phyloP scores from a whole-genome alignment of 768 basidiomycete species.

The Xerocomellus amylosporus region DNA sequence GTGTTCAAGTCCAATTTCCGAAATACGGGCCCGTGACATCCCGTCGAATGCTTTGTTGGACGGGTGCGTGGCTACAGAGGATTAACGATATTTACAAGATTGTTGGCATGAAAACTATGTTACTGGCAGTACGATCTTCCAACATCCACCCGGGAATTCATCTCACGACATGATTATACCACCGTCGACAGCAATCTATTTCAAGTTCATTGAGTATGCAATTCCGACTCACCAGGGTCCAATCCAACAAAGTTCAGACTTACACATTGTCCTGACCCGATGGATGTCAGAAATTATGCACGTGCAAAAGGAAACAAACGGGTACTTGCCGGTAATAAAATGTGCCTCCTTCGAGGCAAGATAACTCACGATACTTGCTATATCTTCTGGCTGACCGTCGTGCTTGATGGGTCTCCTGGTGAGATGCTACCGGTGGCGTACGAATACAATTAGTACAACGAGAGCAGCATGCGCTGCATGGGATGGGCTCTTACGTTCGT shows the following conservation, averaged over 20 bases:
- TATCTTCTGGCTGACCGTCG: constrained; percentile 31
- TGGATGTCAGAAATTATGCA: neutral
- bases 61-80: neutral
- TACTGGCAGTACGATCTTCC: too few relatives aligned
- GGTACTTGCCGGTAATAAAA: constrained; percentile 34
- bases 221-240: neutral
- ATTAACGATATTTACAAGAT: neutral
- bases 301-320: neutral
- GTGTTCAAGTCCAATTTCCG: too few relatives aligned
- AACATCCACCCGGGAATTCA: neutral
- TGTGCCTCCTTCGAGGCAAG: constrained; percentile 37
- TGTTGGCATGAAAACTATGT: too few relatives aligned
- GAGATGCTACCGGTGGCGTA: neutral
- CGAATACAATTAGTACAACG: neutral
- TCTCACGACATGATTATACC: constrained; percentile 4
- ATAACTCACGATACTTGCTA: constrained; percentile 37
- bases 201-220: neutral
- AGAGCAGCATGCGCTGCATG: neutral
- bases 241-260: neutral
- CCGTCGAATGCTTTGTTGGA: neutral
- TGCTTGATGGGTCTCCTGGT: constrained; percentile 6
- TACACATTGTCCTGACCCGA: constrained; percentile 24
- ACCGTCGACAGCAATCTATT: constrained; percentile 21
- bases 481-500: neutral
- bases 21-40: too few relatives aligned